A percentile compares a stretch with the other conserved stretches of the same genome.
Evolutionary conservation across 2,329 filamentous ascomycete genomes (phyloP).

Genomic region (Botrytis elliptica): DNA sequence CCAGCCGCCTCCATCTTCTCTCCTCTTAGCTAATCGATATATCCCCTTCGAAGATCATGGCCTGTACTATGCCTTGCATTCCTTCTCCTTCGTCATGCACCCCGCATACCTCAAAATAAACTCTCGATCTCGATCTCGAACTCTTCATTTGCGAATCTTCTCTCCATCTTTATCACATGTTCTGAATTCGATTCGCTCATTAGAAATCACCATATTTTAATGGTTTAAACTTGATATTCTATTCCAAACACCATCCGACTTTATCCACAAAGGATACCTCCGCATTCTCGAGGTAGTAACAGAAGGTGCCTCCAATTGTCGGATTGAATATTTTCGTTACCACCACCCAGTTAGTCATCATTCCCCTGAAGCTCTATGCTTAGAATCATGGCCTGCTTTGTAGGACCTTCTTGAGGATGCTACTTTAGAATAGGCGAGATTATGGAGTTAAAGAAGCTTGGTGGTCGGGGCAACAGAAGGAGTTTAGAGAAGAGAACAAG

Average conservation of each 20-base stretch:
- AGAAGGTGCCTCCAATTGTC: not conserved
- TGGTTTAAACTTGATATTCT: constrained; percentile 31
- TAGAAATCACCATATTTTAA: constrained; percentile 26
- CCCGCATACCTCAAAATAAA: not conserved
- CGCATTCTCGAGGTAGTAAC: constrained; percentile 30
- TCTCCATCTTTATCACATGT: constrained; percentile 26
- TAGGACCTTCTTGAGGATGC: constrained; percentile 30
- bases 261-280: constrained; percentile 34
- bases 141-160: constrained; percentile 27
- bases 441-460: constrained; percentile 4
- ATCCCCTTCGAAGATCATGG: constrained; percentile 35
- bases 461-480: not conserved
- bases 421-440: constrained; percentile 26
- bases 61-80: constrained; percentile 33
- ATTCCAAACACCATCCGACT: constrained; percentile 30
- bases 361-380: no score
- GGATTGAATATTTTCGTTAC: not conserved
- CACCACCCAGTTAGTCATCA: not conserved
- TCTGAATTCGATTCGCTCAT: constrained; percentile 26
- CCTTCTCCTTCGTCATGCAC: constrained; percentile 30
- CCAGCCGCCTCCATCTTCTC: constrained; percentile 26
- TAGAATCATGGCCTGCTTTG: not conserved
- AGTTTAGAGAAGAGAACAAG: not conserved
- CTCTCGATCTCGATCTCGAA: no score
- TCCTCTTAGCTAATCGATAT: constrained; percentile 33